These are phyloP conservation scores for Lipomyces chichibuensis DNA, from an alignment of 805 yeast genomes.

Conservation along the genomic window DNA sequence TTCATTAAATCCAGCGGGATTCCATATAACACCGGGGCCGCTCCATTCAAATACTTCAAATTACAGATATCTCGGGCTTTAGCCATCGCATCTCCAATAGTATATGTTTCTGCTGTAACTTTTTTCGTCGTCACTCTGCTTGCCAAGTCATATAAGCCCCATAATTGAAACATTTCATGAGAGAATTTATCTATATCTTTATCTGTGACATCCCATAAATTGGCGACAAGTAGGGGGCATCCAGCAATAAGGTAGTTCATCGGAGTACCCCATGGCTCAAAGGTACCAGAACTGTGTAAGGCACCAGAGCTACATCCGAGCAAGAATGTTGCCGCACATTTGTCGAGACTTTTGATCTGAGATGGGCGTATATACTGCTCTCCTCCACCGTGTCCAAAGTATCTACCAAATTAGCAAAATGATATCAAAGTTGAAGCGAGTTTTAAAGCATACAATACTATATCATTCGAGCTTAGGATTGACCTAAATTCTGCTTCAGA, in stretches of 20 bases:
- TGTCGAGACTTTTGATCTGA: constrained; percentile 52
- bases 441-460: constrained; percentile 60
- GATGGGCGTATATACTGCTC: constrained; percentile 71
- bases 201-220: constrained; percentile 96
- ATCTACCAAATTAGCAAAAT: not conserved
- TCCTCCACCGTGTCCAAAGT: constrained; percentile 96
- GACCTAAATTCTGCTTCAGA: constrained; percentile 55
- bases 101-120: constrained; percentile 38
- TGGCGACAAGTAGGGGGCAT: constrained; percentile 79
- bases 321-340: constrained; percentile 52
- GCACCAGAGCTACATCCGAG: constrained; percentile 92
- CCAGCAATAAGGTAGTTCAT: constrained; percentile 78
- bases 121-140: constrained; percentile 16
- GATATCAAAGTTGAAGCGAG: not conserved
- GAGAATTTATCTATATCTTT: constrained; percentile 88
- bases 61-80: constrained; percentile 69
- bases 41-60: constrained; percentile 78
- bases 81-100: constrained; percentile 60
- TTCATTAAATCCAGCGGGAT: constrained; percentile 54
- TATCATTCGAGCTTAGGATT: constrained; percentile 49
- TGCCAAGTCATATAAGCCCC: constrained; percentile 58
- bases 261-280: constrained; percentile 77
- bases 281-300: constrained; percentile 55
- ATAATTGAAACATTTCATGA: constrained; percentile 57
- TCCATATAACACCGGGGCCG: constrained; percentile 92